phyloP scores from a whole-genome alignment of 2,329 filamentous ascomycete genomes.

The Coniochaeta prunicola region DNA sequence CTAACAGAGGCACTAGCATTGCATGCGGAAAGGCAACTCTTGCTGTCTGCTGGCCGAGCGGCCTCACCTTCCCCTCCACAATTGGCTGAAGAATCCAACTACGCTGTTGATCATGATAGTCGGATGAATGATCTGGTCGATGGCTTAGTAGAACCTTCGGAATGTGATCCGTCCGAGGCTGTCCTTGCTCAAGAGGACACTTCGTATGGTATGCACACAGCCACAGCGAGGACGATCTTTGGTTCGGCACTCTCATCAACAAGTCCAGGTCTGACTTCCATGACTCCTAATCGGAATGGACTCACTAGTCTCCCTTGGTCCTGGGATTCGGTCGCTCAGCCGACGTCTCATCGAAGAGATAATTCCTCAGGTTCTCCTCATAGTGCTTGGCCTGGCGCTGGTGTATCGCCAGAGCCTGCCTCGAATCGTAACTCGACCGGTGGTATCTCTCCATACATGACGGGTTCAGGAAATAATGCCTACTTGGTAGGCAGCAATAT shows the following conservation, averaged over 20 bases:
- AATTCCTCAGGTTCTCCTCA: neutral
- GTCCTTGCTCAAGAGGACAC: slow-evolving; percentile 23
- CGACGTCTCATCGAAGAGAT: neutral
- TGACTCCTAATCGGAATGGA: slow-evolving; percentile 24
- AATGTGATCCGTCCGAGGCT: slow-evolving; percentile 15
- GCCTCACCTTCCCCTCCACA: neutral
- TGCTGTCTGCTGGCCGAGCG: neutral
- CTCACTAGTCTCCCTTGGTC: slow-evolving; percentile 43
- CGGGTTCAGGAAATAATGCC: neutral
- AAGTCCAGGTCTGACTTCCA: slow-evolving; percentile 24
- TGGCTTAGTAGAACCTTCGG: slow-evolving; percentile 38
- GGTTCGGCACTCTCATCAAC: slow-evolving; percentile 26
- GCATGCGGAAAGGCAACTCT: neutral
- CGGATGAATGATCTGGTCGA: slow-evolving; percentile 29
- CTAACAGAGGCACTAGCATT: neutral
- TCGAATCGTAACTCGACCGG: neutral
- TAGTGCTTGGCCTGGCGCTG: neutral
- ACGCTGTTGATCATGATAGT: neutral
- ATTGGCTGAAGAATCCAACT: neutral
- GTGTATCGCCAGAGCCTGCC: neutral
- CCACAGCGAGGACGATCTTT: slow-evolving; percentile 43
- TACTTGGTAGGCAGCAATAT: neutral
- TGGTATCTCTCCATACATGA: neutral
- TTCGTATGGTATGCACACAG: slow-evolving; percentile 49
- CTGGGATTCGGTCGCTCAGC: slow-evolving; percentile 17